phyloP scores from a whole-genome alignment of 805 yeast genomes.

The Naumovozyma castellii region DNA sequence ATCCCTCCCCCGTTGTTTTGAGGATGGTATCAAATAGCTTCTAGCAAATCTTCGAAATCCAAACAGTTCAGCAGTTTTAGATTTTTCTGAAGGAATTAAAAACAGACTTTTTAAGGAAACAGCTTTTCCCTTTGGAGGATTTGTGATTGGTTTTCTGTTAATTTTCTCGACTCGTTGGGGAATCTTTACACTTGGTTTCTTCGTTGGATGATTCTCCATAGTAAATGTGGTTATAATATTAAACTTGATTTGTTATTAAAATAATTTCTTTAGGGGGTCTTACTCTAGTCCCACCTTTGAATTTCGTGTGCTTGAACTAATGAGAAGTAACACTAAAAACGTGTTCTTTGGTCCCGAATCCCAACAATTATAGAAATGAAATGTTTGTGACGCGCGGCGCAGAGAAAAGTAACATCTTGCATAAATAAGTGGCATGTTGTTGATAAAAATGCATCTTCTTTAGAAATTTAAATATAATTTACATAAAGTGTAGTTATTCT shows the following conservation, averaged over 20 bases:
- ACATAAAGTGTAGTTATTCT: neutral
- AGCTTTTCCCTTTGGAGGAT: neutral
- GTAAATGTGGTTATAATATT: too few relatives aligned
- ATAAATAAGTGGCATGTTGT: too few relatives aligned
- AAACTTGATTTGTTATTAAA: neutral
- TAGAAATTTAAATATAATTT: too few relatives aligned
- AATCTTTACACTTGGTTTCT: neutral
- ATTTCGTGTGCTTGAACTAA: too few relatives aligned
- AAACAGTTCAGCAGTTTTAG: conserved; percentile 12
- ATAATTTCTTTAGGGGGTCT: too few relatives aligned
- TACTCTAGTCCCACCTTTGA: too few relatives aligned
- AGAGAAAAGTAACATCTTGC: conserved; percentile 1
- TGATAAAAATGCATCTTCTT: too few relatives aligned
- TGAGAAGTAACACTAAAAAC: too few relatives aligned
- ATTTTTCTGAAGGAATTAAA: neutral
- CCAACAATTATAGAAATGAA: too few relatives aligned
- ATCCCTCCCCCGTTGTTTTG: neutral
- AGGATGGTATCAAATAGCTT: conserved; percentile 9
- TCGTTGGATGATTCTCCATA: neutral
- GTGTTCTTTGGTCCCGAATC: too few relatives aligned
- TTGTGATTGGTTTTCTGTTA: neutral
- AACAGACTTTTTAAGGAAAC: neutral
- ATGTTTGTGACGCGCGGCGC: neutral
- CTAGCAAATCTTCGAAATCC: conserved; percentile 25
- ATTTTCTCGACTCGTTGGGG: neutral